These are phyloP conservation scores for Metschnikowia reukaufii DNA, from an alignment of 805 yeast genomes.

Conservation along the genomic window DNA sequence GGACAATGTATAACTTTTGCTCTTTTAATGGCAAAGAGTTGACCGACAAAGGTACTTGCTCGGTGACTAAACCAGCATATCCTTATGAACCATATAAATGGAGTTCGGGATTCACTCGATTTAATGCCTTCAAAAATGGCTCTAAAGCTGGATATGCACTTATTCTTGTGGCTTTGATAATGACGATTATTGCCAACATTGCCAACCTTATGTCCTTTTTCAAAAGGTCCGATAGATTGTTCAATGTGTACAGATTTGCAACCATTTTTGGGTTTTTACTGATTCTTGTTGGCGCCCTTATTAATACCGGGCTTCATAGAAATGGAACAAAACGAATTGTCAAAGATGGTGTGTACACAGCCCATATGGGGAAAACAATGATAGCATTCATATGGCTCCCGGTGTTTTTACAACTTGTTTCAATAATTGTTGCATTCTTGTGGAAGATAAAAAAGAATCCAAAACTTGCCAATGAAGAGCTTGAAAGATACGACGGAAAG, in stretches of 20 bases:
- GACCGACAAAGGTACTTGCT: slow-evolving; percentile 12
- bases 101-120: slow-evolving; percentile 12
- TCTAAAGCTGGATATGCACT: slow-evolving; percentile 13
- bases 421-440: slow-evolving; percentile 5
- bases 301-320: slow-evolving; percentile 13
- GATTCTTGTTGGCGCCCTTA: slow-evolving; percentile 12
- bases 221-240: slow-evolving; percentile 6
- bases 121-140: slow-evolving; percentile 6
- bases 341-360: slow-evolving; percentile 12
- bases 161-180: slow-evolving; percentile 9
- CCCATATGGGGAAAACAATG: slow-evolving; percentile 13
- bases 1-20: slow-evolving; percentile 16
- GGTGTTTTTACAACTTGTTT: slow-evolving; percentile 7
- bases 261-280: slow-evolving; percentile 8
- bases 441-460: no score
- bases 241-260: slow-evolving; percentile 4
- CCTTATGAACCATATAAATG: slow-evolving; percentile 15
- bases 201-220: slow-evolving; percentile 6
- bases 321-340: slow-evolving; percentile 9
- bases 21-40: slow-evolving; percentile 11
- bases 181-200: slow-evolving; percentile 7
- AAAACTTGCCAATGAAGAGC: no score
- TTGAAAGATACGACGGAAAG: slow-evolving; percentile 1
- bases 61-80: slow-evolving; percentile 11
- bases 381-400: slow-evolving; percentile 15